Conservation (phyloP, 2,329 filamentous ascomycete genomes). For the Penicillium sp. region DNA sequence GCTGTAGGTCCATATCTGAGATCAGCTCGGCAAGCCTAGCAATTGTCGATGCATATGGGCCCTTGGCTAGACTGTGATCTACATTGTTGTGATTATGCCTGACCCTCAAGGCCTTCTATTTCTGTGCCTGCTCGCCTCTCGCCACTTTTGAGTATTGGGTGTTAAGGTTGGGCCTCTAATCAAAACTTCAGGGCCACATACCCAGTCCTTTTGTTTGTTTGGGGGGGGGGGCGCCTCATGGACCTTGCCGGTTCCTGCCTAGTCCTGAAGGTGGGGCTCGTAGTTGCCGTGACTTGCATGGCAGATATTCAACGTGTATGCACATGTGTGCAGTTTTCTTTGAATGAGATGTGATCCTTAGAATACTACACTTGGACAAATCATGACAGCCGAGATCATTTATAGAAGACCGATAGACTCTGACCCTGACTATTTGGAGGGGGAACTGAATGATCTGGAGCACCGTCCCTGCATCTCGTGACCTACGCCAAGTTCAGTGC, state of each 20-base stretch:
- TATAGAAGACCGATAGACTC: background rate
- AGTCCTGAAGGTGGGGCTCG: background rate
- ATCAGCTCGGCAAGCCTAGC: slow-evolving; percentile 21
- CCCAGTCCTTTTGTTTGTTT: background rate
- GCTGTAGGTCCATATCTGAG: slow-evolving; percentile 26
- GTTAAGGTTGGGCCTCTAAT: background rate
- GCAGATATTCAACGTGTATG: background rate
- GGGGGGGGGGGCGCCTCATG: background rate
- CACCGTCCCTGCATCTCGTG: background rate
- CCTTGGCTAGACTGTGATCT: background rate
- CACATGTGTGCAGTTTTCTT: background rate
- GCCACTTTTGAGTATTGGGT: slow-evolving; percentile 15
- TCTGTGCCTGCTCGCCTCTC: slow-evolving; percentile 11
- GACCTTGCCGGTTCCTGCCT: background rate
- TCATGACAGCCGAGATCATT: background rate
- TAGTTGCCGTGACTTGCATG: background rate
- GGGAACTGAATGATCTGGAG: background rate
- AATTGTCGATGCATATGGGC: slow-evolving; percentile 17
- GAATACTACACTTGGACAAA: background rate
- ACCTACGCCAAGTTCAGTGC: background rate
- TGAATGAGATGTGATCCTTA: background rate
- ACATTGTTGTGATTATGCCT: background rate
- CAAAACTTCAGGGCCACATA: too few relatives aligned
- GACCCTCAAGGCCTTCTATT: background rate
- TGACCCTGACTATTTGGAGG: background rate